Percentiles rank a stretch among this genome's conserved stretches.
phyloP scores from a whole-genome alignment of 371 early-diverging fungal genomes.

The Parasitella parasitica region DNA sequence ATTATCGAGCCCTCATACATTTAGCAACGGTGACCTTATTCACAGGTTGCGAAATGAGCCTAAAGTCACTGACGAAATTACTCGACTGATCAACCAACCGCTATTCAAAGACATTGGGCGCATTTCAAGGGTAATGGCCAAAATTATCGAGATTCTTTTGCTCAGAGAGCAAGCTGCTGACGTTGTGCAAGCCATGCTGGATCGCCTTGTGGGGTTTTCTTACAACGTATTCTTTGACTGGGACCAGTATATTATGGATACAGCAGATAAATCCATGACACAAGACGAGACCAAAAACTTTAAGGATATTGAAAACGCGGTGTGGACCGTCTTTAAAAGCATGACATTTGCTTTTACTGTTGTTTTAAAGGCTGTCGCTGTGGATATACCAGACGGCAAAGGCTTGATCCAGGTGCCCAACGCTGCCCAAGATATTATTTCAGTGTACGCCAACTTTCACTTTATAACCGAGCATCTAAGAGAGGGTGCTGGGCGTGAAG shows the following conservation, averaged over 20 bases:
- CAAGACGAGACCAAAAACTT: constrained; percentile 9
- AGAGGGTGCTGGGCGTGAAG: constrained; percentile 39
- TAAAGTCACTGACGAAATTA: constrained; percentile 5
- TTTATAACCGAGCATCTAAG: constrained; percentile 43
- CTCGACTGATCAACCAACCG: constrained; percentile 17
- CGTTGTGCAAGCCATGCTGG: neutral
- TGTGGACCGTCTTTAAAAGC: constrained; percentile 45
- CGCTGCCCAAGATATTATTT: constrained; percentile 40
- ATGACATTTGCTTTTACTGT: constrained; percentile 46
- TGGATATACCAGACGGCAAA: constrained; percentile 35
- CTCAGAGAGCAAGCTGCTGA: neutral
- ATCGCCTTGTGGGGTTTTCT: constrained; percentile 35
- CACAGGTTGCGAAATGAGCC: constrained; percentile 14
- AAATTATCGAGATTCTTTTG: constrained; percentile 15
- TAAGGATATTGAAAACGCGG: constrained; percentile 19
- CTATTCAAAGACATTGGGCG: constrained; percentile 48
- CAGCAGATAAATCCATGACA: constrained; percentile 12
- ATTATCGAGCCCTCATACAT: constrained; percentile 31
- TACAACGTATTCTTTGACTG: constrained; percentile 41
- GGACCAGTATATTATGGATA: constrained; percentile 29
- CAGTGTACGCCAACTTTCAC: constrained; percentile 41
- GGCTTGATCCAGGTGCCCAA: constrained; percentile 25
- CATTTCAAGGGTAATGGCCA: constrained; percentile 40
- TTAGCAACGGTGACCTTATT: constrained; percentile 27
- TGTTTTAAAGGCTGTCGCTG: constrained; percentile 39